phyloP scores from a whole-genome alignment of 2,329 filamentous ascomycete genomes.

The Cladosporium phlei region DNA sequence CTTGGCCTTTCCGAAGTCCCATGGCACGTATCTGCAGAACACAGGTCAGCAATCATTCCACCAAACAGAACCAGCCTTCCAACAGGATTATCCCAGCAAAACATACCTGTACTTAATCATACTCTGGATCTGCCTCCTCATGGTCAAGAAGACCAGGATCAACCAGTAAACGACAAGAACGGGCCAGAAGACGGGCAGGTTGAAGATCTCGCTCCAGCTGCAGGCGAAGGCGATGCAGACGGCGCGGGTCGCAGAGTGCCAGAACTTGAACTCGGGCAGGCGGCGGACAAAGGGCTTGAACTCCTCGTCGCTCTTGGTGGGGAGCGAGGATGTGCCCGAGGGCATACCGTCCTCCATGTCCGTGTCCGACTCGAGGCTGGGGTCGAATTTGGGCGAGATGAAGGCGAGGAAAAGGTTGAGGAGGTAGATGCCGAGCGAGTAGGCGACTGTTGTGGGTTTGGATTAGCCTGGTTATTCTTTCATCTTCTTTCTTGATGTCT shows the following conservation, averaged over 20 bases:
- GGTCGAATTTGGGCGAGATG: slow-evolving; percentile 97
- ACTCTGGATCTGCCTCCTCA: slow-evolving; percentile 99
- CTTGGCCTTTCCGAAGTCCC: slow-evolving; percentile 38
- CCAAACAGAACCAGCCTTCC: no score
- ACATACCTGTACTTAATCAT: slow-evolving; percentile 99
- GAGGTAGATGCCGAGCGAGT: slow-evolving; percentile 96
- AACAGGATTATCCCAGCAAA: no score
- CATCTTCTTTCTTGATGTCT: neutral
- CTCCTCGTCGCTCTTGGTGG: slow-evolving; percentile 94
- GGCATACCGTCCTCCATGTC: slow-evolving; percentile 82
- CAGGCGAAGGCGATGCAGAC: slow-evolving; percentile 77
- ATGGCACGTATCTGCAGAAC: slow-evolving; percentile 33
- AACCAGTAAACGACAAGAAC: slow-evolving; percentile 98
- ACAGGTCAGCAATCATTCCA: slow-evolving; percentile 16
- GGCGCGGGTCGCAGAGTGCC: slow-evolving; percentile 90
- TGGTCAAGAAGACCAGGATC: slow-evolving; percentile 91
- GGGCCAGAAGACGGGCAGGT: slow-evolving; percentile 98
- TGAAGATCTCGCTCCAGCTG: slow-evolving; percentile 90
- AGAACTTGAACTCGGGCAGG: slow-evolving; percentile 99
- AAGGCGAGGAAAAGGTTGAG: slow-evolving; percentile 99
- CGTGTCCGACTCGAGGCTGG: slow-evolving; percentile 88
- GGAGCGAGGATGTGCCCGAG: slow-evolving; percentile 62
- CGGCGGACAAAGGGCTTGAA: slow-evolving; percentile 95
- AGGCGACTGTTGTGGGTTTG: slow-evolving; percentile 63
- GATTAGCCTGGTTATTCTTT: neutral